A percentile compares a stretch with the other conserved stretches of the same genome.
phyloP scores from a whole-genome alignment of 202 grass and related monocot genomes.

The Bolboschoenoplectus hybrid region DNA sequence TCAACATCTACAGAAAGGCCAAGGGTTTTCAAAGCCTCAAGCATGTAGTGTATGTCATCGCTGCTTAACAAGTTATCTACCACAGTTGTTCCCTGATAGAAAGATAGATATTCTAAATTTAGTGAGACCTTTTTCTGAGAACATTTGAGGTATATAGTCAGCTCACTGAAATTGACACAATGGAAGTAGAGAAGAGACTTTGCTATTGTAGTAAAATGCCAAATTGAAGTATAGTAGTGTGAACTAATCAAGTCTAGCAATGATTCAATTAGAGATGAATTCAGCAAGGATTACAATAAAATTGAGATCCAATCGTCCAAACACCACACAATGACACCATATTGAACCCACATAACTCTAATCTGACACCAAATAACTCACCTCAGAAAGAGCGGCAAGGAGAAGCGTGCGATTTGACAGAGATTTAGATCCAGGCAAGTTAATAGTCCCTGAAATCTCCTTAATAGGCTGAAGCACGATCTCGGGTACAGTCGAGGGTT shows the following conservation, averaged over 20 bases:
- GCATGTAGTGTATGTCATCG: constrained; percentile 98
- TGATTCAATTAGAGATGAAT: not conserved
- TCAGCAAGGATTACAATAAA: not conserved
- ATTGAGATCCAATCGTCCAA: not conserved
- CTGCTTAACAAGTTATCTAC: constrained; percentile 93
- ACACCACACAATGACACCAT: constrained; percentile 37
- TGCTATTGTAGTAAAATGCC: not conserved
- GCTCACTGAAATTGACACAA: not conserved
- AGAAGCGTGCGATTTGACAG: constrained; percentile 98
- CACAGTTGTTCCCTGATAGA: constrained; percentile 77
- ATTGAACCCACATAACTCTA: not conserved
- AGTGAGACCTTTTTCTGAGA: not conserved
- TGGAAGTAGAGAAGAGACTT: not conserved
- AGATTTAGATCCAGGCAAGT: constrained; percentile 93
- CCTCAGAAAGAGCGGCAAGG: constrained; percentile 84
- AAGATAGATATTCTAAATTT: not conserved
- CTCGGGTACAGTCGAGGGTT: constrained; percentile 65
- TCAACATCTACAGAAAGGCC: constrained; percentile 87
- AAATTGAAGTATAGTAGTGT: not conserved
- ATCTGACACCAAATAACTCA: constrained; percentile 21
- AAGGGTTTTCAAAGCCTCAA: constrained; percentile 84
- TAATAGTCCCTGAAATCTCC: constrained; percentile 89
- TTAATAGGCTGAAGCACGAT: constrained; percentile 83
- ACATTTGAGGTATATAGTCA: not conserved
- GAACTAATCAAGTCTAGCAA: not conserved